These are phyloP conservation scores for Atkinsonella hypoxylon DNA, from an alignment of 2,329 filamentous ascomycete genomes.

Conservation along the genomic window DNA sequence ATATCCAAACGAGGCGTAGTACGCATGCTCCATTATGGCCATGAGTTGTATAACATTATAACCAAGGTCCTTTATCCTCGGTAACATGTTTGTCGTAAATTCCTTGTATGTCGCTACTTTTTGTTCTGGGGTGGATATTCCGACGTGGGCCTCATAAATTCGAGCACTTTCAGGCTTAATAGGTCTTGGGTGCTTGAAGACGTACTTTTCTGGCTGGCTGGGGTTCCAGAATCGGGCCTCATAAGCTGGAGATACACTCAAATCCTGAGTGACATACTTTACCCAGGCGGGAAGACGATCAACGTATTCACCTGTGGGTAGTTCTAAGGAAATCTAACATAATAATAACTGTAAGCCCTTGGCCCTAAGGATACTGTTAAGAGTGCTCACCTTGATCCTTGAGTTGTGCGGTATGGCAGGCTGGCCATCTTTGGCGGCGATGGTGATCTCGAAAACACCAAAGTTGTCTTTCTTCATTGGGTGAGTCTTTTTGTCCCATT, in stretches of 20 bases:
- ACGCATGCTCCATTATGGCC: constrained; percentile 98
- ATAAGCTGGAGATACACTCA: constrained; percentile 80
- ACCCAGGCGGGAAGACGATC: constrained; percentile 95
- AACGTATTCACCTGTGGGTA: constrained; percentile 66
- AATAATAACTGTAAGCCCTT: background rate
- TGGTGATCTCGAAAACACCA: constrained; percentile 73
- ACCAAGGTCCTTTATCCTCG: constrained; percentile 76
- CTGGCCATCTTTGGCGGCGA: constrained; percentile 62
- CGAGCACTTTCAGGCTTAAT: constrained; percentile 76
- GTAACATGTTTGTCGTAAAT: constrained; percentile 85
- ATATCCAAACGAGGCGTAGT: constrained; percentile 98
- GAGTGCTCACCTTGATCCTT: constrained; percentile 69
- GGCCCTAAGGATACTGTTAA: background rate
- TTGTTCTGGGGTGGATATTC: constrained; percentile 85
- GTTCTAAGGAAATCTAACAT: constrained; percentile 65
- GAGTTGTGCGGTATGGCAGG: constrained; percentile 83
- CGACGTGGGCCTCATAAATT: constrained; percentile 97
- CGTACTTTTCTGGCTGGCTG: constrained; percentile 60
- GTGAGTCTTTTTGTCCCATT: constrained; percentile 73
- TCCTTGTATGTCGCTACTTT: constrained; percentile 93
- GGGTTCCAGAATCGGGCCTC: constrained; percentile 98
- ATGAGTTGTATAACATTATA: constrained; percentile 98
- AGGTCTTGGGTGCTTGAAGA: constrained; percentile 72
- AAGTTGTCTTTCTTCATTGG: constrained; percentile 78
- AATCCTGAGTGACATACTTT: constrained; percentile 89